Conservation (phyloP, 768 basidiomycete species). For the Calvatia gigantea region DNA sequence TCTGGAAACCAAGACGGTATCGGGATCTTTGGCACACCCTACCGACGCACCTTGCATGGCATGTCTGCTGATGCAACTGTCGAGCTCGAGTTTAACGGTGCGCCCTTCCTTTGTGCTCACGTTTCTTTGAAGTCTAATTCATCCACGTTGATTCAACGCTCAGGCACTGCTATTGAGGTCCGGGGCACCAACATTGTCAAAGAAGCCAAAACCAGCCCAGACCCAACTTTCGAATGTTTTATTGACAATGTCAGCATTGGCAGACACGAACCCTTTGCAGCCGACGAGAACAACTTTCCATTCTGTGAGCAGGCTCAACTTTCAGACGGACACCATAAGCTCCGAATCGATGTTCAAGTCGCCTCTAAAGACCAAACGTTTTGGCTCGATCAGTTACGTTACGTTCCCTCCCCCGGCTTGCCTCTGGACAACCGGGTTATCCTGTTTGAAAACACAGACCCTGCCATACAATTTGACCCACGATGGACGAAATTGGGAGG, state of each 20-base stretch:
- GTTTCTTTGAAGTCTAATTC: not conserved
- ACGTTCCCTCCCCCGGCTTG: constrained; percentile 20
- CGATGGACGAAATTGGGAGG: constrained; percentile 20
- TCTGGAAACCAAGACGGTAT: not conserved
- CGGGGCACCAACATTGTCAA: constrained; percentile 16
- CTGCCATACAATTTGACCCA: constrained; percentile 16
- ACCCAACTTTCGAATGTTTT: constrained; percentile 19
- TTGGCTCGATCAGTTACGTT: constrained; percentile 26
- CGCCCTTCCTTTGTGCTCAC: not conserved
- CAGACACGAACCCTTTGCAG: constrained; percentile 11
- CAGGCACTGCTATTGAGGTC: constrained; percentile 16
- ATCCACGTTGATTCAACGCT: not conserved
- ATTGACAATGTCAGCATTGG: constrained; percentile 22
- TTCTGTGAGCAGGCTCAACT: constrained; percentile 19
- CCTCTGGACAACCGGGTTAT: constrained; percentile 17
- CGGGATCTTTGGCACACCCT: constrained; percentile 1
- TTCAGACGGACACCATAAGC: constrained; percentile 22
- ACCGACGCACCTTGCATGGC: constrained; percentile 3
- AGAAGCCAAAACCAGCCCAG: constrained; percentile 16
- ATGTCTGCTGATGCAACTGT: constrained; percentile 1
- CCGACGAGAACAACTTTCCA: constrained; percentile 21
- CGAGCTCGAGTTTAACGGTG: constrained; percentile 5
- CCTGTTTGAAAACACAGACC: constrained; percentile 18
- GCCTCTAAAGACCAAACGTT: constrained; percentile 12
- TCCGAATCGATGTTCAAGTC: constrained; percentile 15